Evolutionary conservation across 179 eudicot genomes (phyloP).

Genomic region (Silene vulgaris): DNA sequence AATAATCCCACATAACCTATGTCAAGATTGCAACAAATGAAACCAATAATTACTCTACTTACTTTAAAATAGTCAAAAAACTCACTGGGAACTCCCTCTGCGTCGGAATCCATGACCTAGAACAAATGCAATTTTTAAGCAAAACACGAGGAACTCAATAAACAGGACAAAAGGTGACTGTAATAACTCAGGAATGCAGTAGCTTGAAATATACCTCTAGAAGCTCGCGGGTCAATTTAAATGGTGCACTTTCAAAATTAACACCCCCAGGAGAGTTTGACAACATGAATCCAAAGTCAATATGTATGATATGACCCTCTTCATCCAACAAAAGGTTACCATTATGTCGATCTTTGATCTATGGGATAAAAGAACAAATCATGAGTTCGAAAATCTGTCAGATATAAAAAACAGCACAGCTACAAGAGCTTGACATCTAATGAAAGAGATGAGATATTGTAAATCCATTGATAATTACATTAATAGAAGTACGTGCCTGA

Average conservation of each 20-base stretch:
- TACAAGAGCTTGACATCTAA: slow-evolving; percentile 5
- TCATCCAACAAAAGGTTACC: slow-evolving; percentile 96
- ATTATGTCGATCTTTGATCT: slow-evolving; percentile 98
- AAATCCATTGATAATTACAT: neutral
- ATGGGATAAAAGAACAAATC: slow-evolving; percentile 12
- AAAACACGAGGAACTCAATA: neutral
- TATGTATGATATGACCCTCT: slow-evolving; percentile 97
- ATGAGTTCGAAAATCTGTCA: neutral
- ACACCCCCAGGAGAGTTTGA: slow-evolving; percentile 99
- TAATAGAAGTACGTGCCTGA: neutral
- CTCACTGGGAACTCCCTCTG: slow-evolving; percentile 96
- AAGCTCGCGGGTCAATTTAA: slow-evolving; percentile 95
- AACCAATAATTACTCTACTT: slow-evolving; percentile 11
- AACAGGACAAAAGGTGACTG: neutral
- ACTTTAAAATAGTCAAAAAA: slow-evolving; percentile 95
- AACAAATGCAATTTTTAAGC: slow-evolving; percentile 25
- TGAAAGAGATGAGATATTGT: neutral
- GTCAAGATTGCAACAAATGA: slow-evolving; percentile 9
- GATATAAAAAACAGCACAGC: neutral
- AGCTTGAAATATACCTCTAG: slow-evolving; percentile 60
- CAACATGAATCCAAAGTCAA: slow-evolving; percentile 97
- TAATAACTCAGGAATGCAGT: neutral
- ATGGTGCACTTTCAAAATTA: slow-evolving; percentile 99
- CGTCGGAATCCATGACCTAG: slow-evolving; percentile 99
- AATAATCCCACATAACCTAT: slow-evolving; percentile 4